Percentiles rank a stretch among this genome's conserved stretches.
phyloP scores from a whole-genome alignment of 208 protist species.

The Acanthamoeba polyphaga region DNA sequence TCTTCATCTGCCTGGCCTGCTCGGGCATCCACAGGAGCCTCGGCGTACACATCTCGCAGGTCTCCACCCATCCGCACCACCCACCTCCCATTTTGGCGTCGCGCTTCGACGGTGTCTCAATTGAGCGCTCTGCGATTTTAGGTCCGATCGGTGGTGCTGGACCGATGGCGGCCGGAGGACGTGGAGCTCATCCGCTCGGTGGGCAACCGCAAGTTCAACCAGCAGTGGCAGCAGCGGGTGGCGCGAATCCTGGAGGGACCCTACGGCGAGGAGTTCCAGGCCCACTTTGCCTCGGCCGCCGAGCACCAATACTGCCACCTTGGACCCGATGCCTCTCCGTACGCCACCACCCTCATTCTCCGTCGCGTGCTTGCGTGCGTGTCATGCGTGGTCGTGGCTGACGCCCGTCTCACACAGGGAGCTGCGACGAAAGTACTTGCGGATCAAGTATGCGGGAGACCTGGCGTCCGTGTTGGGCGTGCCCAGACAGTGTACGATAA shows the following conservation, averaged over 20 bases:
- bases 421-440: background rate
- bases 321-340: conserved; percentile 6
- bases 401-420: background rate
- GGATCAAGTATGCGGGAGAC: conserved; percentile 39
- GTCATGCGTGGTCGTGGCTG: background rate
- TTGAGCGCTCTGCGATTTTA: background rate
- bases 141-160: conserved; percentile 43
- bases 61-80: conserved; percentile 48
- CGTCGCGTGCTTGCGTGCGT: too few species aligned
- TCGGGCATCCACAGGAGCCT: conserved; percentile 87
- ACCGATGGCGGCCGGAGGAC: conserved; percentile 44
- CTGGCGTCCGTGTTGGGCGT: conserved; percentile 63
- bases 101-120: too few species aligned
- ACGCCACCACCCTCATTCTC: background rate
- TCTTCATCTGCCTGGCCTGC: conserved; percentile 90
- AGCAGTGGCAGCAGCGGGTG: conserved; percentile 48
- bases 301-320: conserved; percentile 18
- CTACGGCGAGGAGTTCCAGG: conserved; percentile 13
- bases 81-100: background rate
- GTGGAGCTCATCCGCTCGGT: conserved; percentile 44
- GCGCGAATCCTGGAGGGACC: conserved; percentile 51
- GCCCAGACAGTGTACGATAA: conserved; percentile 34
- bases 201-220: conserved; percentile 65
- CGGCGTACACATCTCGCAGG: conserved; percentile 88
- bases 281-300: background rate